Conservation (phyloP, 2,329 filamentous ascomycete species). For the Ophiostoma ulmi region DNA sequence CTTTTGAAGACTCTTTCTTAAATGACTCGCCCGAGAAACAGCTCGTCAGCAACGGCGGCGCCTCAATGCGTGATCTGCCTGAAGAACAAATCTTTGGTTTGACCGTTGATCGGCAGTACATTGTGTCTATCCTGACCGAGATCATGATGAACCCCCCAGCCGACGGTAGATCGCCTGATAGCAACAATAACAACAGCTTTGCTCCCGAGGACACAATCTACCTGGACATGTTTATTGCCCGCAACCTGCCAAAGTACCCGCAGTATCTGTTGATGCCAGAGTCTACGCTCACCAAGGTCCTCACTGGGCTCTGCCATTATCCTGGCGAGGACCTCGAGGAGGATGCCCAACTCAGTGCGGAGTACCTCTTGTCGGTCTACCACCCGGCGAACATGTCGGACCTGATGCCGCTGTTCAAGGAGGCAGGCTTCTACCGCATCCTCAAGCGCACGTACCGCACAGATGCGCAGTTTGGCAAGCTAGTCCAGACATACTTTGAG, state of each 20-base stretch:
- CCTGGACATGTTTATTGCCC: conserved; percentile 95
- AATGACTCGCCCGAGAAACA: conserved; percentile 69
- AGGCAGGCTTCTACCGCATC: conserved; percentile 83
- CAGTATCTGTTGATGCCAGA: conserved; percentile 91
- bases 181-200: conserved; percentile 53
- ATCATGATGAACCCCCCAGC: conserved; percentile 65
- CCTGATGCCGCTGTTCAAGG: conserved; percentile 70
- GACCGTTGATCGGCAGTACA: conserved; percentile 84
- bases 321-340: conserved; percentile 76
- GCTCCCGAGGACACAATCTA: conserved; percentile 80
- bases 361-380: conserved; percentile 90
- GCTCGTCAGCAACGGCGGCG: conserved; percentile 45
- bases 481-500: conserved; percentile 78
- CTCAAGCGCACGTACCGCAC: conserved; percentile 80
- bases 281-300: conserved; percentile 72
- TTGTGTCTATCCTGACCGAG: conserved; percentile 84
- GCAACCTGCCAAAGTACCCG: conserved; percentile 92
- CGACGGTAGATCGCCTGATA: background rate
- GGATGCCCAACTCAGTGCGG: conserved; percentile 93
- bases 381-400: conserved; percentile 75
- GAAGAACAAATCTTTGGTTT: conserved; percentile 63
- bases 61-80: conserved; percentile 42
- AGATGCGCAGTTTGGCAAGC: conserved; percentile 72
- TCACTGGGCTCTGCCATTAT: conserved; percentile 78
- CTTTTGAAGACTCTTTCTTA: conserved; percentile 89